These are phyloP conservation scores for Madurella fahalii DNA, from an alignment of 2,329 filamentous ascomycete species.

Conservation along the genomic window DNA sequence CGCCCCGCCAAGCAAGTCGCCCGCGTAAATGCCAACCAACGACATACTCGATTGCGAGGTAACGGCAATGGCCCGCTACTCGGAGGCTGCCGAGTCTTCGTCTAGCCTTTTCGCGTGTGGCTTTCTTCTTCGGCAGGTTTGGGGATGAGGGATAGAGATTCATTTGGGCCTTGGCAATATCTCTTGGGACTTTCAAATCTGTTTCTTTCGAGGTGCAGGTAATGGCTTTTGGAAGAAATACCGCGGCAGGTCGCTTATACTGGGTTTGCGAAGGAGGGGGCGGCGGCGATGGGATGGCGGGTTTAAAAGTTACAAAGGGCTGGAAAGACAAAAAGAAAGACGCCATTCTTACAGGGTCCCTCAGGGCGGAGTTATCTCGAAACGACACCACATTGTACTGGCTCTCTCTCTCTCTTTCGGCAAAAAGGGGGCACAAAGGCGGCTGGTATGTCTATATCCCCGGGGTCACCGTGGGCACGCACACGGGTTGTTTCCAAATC, in stretches of 20 bases:
- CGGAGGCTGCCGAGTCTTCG: constrained; percentile 2
- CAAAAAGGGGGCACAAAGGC: constrained; percentile 6
- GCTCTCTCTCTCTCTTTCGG: constrained; percentile 11
- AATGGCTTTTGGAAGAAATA: constrained; percentile 40
- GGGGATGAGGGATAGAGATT: constrained; percentile 42
- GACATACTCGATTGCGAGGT: constrained; percentile 6
- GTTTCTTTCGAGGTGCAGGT: constrained; percentile 38
- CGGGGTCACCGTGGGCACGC: constrained; percentile 9
- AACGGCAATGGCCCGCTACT: constrained; percentile 1
- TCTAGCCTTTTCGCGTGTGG: constrained; percentile 24
- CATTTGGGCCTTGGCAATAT: constrained; percentile 43
- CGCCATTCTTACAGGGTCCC: constrained; percentile 29
- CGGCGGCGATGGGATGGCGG: constrained; percentile 27
- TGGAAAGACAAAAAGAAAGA: constrained; percentile 40
- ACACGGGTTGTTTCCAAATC: constrained; percentile 16
- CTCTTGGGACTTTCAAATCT: constrained; percentile 38
- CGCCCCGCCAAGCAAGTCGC: constrained; percentile 56
- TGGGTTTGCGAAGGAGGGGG: constrained; percentile 30
- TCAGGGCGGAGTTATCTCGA: constrained; percentile 29
- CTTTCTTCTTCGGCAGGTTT: constrained; percentile 35
- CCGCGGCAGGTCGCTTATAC: constrained; percentile 18
- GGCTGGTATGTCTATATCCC: constrained; percentile 11
- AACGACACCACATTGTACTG: constrained; percentile 22
- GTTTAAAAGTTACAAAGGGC: constrained; percentile 37
- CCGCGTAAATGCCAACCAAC: constrained; percentile 42